Conservation (phyloP, 208 protist genomes). For the Trypanosoma avium region DNA sequence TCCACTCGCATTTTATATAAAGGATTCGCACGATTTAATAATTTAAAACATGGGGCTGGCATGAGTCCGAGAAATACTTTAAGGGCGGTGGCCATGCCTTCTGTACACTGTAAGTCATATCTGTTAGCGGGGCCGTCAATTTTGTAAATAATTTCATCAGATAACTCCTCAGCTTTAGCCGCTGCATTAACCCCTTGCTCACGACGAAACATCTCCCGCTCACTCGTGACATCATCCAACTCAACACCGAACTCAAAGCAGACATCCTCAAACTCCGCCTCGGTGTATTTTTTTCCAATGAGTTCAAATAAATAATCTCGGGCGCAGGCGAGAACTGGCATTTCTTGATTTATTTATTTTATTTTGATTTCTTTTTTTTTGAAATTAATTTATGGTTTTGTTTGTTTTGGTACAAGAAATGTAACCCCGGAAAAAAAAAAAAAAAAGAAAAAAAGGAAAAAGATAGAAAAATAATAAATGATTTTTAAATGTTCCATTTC, state of each 20-base stretch:
- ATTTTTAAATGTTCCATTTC: not conserved
- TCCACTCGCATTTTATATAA: conserved; percentile 87
- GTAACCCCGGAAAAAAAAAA: conserved; percentile 4
- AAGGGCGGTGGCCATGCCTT: conserved; percentile 89
- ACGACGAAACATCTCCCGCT: conserved; percentile 92
- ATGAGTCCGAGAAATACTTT: conserved; percentile 88
- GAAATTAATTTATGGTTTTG: not conserved
- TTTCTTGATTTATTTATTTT: conserved; percentile 30
- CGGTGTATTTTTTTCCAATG: conserved; percentile 83
- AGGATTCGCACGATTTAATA: conserved; percentile 56
- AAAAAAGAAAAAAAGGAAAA: conserved; percentile 19
- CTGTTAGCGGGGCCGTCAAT: conserved; percentile 99
- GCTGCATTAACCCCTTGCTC: conserved; percentile 62
- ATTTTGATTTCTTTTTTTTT: not conserved
- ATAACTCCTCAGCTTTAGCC: conserved; percentile 62
- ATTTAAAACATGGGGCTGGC: conserved; percentile 64
- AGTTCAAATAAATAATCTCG: conserved; percentile 75
- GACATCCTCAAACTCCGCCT: conserved; percentile 95
- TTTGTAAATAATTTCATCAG: conserved; percentile 95
- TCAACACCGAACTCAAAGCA: conserved; percentile 99
- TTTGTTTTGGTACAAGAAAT: not conserved
- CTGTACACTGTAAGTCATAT: conserved; percentile 97
- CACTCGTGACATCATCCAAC: conserved; percentile 97
- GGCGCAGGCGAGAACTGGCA: conserved; percentile 88
- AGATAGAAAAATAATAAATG: not conserved